These are phyloP conservation scores for Globisporangium recalcitrans DNA, from an alignment of 352 stramenopile genomes.

Conservation along the genomic window DNA sequence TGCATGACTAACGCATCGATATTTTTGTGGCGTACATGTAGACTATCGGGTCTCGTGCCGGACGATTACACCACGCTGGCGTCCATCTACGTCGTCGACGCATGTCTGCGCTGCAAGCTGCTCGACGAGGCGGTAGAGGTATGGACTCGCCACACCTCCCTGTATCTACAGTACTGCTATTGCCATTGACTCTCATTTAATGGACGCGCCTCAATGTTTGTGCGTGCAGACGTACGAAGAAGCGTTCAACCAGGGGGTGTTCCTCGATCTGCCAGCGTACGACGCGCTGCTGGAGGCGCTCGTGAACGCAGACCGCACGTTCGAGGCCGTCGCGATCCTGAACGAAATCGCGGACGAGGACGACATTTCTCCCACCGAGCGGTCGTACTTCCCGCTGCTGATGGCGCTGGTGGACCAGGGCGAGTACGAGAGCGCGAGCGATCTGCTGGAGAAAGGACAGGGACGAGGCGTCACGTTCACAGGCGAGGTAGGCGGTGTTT, in stretches of 20 bases:
- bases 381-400: conserved; percentile 43
- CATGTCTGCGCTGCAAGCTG: conserved; percentile 46
- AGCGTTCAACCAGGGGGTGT: conserved; percentile 43
- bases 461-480: conserved; percentile 49
- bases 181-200: too few species aligned
- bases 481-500: conserved; percentile 20
- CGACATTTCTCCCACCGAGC: conserved; percentile 41
- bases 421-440: conserved; percentile 39
- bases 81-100: conserved; percentile 67
- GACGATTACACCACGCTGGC: conserved; percentile 62
- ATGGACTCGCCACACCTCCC: too few species aligned
- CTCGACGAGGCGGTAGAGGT: conserved; percentile 49
- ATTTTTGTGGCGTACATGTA: neutral
- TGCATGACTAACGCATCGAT: neutral
- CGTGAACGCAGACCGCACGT: conserved; percentile 32
- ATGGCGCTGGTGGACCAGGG: conserved; percentile 30
- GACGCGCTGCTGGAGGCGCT: conserved; percentile 42
- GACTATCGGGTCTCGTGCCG: conserved; percentile 27
- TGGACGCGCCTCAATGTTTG: too few species aligned
- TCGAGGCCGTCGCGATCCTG: conserved; percentile 50
- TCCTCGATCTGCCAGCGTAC: conserved; percentile 55
- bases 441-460: conserved; percentile 37
- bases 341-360: conserved; percentile 37
- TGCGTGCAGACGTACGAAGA: conserved; percentile 40
- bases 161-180: too few species aligned